Conservation (phyloP, 2,329 filamentous ascomycete species). For the Pleurostoma richardsiae region DNA sequence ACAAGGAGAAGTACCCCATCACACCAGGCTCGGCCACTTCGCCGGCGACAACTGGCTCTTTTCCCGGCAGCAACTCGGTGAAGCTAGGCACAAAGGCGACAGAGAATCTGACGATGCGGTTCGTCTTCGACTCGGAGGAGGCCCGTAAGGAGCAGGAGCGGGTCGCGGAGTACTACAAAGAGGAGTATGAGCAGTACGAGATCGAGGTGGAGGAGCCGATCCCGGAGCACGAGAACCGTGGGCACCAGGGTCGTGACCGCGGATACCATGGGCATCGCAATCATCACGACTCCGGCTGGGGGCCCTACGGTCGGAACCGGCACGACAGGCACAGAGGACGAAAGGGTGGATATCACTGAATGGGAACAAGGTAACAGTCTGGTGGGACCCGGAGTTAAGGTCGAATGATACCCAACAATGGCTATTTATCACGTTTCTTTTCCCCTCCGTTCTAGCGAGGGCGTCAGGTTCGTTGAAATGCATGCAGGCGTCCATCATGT, state of each 20-base stretch:
- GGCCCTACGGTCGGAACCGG: conserved; percentile 8
- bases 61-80: conserved; percentile 24
- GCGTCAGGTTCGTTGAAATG: too few relatives aligned
- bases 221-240: conserved; percentile 21
- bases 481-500: too few relatives aligned
- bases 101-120: conserved; percentile 70
- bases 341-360: conserved; percentile 9
- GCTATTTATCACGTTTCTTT: too few relatives aligned
- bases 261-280: conserved; percentile 8
- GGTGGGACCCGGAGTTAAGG: too few relatives aligned
- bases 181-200: conserved; percentile 73
- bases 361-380: too few relatives aligned
- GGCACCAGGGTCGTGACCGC: conserved; percentile 9
- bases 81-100: conserved; percentile 32
- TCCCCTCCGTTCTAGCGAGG: too few relatives aligned
- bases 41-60: conserved; percentile 31
- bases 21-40: conserved; percentile 31
- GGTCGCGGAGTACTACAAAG: conserved; percentile 64
- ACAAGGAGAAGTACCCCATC: conserved; percentile 22
- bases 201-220: conserved; percentile 69
- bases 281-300: conserved; percentile 8
- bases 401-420: too few relatives aligned
- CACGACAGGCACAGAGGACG: conserved; percentile 9
- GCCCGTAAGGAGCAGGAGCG: conserved; percentile 66
- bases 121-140: conserved; percentile 77